phyloP scores from a whole-genome alignment of 805 yeast genomes.

The Starmerella cellae region DNA sequence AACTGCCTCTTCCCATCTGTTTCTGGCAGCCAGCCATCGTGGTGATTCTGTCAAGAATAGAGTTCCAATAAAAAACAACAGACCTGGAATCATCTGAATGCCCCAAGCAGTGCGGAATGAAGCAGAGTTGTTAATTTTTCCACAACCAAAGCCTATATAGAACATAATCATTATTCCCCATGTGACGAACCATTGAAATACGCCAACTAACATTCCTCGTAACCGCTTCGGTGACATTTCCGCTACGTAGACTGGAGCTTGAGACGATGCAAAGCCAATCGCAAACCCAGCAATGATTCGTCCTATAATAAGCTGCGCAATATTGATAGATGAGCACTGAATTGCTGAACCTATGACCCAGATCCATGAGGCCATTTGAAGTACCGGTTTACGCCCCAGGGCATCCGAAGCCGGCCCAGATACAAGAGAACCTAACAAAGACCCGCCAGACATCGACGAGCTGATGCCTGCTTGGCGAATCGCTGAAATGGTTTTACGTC shows the following conservation, averaged over 20 bases:
- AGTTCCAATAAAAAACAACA: constrained; percentile 35
- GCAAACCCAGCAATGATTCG: constrained; percentile 51
- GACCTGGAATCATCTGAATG: constrained; percentile 41
- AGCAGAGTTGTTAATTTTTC: constrained; percentile 27
- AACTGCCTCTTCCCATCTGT: constrained; percentile 35
- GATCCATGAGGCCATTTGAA: constrained; percentile 40
- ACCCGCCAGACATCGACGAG: constrained; percentile 66
- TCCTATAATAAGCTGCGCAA: constrained; percentile 39
- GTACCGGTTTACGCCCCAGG: constrained; percentile 44
- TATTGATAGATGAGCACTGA: constrained; percentile 35
- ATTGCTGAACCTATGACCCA: constrained; percentile 53
- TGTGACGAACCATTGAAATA: constrained; percentile 51
- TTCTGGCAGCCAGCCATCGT: constrained; percentile 36
- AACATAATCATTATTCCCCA: constrained; percentile 53
- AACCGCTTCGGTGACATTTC: constrained; percentile 49
- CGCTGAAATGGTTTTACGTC: constrained; percentile 3
- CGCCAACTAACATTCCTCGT: constrained; percentile 49
- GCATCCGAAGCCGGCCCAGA: constrained; percentile 40
- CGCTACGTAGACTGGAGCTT: constrained; percentile 53
- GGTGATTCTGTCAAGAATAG: constrained; percentile 31
- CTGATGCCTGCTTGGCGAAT: constrained; percentile 55
- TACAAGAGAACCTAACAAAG: constrained; percentile 51
- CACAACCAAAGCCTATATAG: constrained; percentile 39
- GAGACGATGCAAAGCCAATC: constrained; percentile 53
- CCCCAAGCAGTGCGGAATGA: constrained; percentile 57